Evolutionary conservation across 129 eudicot genomes (phyloP).

Genomic region (Arctium lappa): DNA sequence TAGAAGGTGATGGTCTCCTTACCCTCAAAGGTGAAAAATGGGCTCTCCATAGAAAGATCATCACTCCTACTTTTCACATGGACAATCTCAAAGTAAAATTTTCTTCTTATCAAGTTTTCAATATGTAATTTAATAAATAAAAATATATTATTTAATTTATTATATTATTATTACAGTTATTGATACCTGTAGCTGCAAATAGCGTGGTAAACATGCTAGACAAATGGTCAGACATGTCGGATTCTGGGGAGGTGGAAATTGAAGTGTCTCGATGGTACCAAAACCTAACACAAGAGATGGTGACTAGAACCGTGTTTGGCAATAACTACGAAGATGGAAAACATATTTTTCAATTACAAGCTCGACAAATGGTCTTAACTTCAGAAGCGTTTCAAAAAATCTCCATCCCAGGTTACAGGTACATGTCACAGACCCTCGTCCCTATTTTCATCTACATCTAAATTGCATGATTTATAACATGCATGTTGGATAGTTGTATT

Average conservation of each 20-base stretch:
- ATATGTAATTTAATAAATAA: background rate
- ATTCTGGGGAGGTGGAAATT: slow-evolving; percentile 52
- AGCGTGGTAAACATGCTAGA: slow-evolving; percentile 62
- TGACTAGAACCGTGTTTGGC: slow-evolving; percentile 69
- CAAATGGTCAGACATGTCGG: slow-evolving; percentile 58
- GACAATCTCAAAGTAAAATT: slow-evolving; percentile 77
- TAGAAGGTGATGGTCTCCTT: slow-evolving; percentile 90
- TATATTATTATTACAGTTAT: slow-evolving; percentile 37
- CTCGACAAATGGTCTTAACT: slow-evolving; percentile 68
- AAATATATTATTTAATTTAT: background rate
- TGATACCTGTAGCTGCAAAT: slow-evolving; percentile 53
- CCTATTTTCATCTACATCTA: background rate
- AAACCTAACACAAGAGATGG: slow-evolving; percentile 59
- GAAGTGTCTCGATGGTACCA: slow-evolving; percentile 77
- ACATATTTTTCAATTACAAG: slow-evolving; percentile 67
- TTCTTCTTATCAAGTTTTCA: background rate
- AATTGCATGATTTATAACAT: background rate
- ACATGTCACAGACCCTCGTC: background rate
- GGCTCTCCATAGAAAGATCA: slow-evolving; percentile 92
- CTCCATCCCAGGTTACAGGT: slow-evolving; percentile 83
- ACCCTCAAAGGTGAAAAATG: slow-evolving; percentile 92
- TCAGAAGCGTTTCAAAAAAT: slow-evolving; percentile 74
- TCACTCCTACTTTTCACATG: slow-evolving; percentile 86
- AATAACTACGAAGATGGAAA: slow-evolving; percentile 76
- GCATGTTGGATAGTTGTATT: background rate